Evolutionary conservation across 768 basidiomycete genomes (phyloP), one percentile per base, ranked within the genome.

Genomic region (Leccinum incarnatum): DNA sequence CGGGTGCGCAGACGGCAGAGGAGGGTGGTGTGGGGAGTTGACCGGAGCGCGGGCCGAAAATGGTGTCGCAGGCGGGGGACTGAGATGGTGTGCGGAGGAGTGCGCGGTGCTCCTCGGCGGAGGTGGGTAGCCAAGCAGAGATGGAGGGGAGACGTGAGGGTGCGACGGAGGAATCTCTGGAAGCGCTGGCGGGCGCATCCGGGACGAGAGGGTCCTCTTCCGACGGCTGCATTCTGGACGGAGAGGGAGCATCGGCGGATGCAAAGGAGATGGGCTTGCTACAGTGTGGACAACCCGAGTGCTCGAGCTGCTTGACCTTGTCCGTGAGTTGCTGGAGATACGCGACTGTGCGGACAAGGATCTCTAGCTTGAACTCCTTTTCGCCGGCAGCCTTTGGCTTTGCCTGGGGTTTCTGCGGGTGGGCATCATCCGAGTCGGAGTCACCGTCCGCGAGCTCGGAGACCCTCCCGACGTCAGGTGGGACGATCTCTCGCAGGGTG

Each of bases 351-450:
- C 90, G 78, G 61, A 92, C 85, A 53, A 95, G 82, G 50, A 95
- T 89, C 75, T 95, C 94, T 25, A 96, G 80, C 75, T 95, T 96
- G 79, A 94, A 95, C 74, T 95, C 93, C 68, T 91, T 91, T 65
- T 88, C 90, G 66, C 83, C 86, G 4, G 79, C 74, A 30, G 58
- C 34, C 58, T 66, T 63, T 46, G 74, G 69, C 42, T 75, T 67
- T 27, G 73, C 69, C 64, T 45, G 68, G 17, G 67, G 65, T 60
- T 56, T 61, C 48, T 67, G 66, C 25, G 63, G 65, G 40, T 72
- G 72, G 25, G 67, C 64, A 21, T 76, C 72, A 21, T 69, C 72
- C 15, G 75, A 77, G 17, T 74, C 78, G 2, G 57, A 53, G 27
- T 63, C 63, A 46, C 74, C 76, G 46, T 74, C 76, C 19, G 30